These are phyloP conservation scores for Ophiosphaerella herpotricha DNA, from an alignment of 2,329 filamentous ascomycete genomes.

Conservation along the genomic window DNA sequence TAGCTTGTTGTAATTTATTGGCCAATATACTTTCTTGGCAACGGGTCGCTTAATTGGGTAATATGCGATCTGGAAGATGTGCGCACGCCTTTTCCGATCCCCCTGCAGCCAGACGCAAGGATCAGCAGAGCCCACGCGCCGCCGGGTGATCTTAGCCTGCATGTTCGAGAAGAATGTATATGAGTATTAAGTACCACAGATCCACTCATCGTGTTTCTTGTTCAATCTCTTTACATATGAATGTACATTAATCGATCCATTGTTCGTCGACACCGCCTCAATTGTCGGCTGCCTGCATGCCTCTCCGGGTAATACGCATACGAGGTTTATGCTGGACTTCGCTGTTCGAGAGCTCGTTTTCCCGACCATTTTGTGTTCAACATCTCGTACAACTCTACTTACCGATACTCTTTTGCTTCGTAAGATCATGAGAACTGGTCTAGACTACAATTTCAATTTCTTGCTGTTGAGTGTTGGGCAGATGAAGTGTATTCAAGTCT, in stretches of 20 bases:
- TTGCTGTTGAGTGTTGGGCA: not conserved
- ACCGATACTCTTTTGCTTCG: conserved; percentile 3
- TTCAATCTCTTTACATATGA: conserved; percentile 23
- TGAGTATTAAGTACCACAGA: conserved; percentile 11
- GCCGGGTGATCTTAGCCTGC: conserved; percentile 11
- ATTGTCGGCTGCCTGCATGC: conserved; percentile 3
- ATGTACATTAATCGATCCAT: conserved; percentile 26
- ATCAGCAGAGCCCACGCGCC: conserved; percentile 20
- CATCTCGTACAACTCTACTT: conserved; percentile 5
- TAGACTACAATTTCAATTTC: not conserved
- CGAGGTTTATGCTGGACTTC: conserved; percentile 5
- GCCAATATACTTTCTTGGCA: conserved; percentile 29
- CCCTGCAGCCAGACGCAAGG: conserved; percentile 22
- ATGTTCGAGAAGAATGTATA: conserved; percentile 10
- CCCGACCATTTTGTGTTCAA: not conserved
- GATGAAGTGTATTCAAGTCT: not conserved
- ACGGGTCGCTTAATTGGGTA: conserved; percentile 38
- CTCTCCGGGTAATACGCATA: conserved; percentile 21
- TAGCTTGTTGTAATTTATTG: conserved; percentile 34
- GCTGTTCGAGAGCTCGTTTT: not conserved
- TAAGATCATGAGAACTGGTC: not conserved
- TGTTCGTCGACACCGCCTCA: conserved; percentile 12
- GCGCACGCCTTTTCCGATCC: conserved; percentile 26
- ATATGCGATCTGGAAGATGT: conserved; percentile 30
- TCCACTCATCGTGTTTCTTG: conserved; percentile 9